These are phyloP conservation scores for Cladosporium halotolerans DNA, from an alignment of 2,329 filamentous ascomycete genomes.

Conservation along the genomic window DNA sequence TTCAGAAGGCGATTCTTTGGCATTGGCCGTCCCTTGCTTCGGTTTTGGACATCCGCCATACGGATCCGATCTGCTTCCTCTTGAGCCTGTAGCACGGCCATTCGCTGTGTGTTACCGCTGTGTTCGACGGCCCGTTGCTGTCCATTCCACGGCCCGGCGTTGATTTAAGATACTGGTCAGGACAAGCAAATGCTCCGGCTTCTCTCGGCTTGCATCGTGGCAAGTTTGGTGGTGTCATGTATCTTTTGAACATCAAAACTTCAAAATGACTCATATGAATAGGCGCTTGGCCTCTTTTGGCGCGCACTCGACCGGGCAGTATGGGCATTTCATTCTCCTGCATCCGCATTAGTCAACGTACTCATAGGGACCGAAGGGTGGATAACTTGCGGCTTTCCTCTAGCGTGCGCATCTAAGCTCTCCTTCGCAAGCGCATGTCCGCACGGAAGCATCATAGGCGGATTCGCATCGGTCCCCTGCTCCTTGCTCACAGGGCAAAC, in stretches of 20 bases:
- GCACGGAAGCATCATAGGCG: constrained; percentile 93
- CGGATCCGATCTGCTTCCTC: too few species aligned
- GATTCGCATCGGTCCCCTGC: constrained; percentile 86
- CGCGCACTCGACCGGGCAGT: constrained; percentile 81
- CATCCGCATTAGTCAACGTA: not conserved
- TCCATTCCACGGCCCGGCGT: too few species aligned
- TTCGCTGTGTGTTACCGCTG: too few species aligned
- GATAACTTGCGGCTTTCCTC: constrained; percentile 46
- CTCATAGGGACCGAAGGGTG: constrained; percentile 10
- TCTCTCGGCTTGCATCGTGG: too few species aligned
- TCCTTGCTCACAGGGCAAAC: constrained; percentile 97
- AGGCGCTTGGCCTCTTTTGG: constrained; percentile 70
- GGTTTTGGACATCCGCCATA: too few species aligned
- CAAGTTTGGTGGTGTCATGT: too few species aligned
- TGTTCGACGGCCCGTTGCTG: too few species aligned
- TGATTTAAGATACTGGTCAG: too few species aligned
- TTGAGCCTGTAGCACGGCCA: too few species aligned
- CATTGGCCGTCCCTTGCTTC: too few species aligned
- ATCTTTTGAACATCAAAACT: not conserved
- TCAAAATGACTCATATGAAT: constrained; percentile 23
- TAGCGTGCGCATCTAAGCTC: constrained; percentile 70
- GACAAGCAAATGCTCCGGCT: too few species aligned
- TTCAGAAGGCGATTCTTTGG: too few species aligned
- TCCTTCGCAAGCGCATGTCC: constrained; percentile 90
- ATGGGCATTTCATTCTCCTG: constrained; percentile 82